These are phyloP conservation scores for Starmerella cellae DNA, from an alignment of 805 yeast genomes.

Conservation along the genomic window DNA sequence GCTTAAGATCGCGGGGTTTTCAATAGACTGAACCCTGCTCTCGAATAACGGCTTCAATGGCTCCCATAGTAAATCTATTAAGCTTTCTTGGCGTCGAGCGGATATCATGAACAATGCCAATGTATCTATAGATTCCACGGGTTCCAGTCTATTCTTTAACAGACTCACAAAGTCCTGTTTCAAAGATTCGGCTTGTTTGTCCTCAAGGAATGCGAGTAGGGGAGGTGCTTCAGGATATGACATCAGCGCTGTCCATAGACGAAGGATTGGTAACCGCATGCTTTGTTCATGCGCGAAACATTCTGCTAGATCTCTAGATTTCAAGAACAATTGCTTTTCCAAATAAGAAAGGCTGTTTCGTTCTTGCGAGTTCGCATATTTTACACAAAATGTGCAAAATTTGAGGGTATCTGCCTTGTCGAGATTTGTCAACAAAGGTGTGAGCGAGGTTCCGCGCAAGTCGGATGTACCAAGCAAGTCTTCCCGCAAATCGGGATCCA, in stretches of 20 bases:
- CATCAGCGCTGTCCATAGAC: constrained; percentile 22
- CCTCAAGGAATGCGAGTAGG: constrained; percentile 65
- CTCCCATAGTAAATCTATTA: constrained; percentile 25
- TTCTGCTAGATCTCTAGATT: constrained; percentile 43
- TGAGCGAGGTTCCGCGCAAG: constrained; percentile 22
- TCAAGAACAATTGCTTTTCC: constrained; percentile 46
- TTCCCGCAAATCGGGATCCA: constrained; percentile 27
- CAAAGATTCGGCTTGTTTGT: constrained; percentile 45
- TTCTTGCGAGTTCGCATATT: constrained; percentile 35
- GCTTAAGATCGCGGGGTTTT: constrained; percentile 6
- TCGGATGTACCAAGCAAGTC: constrained; percentile 18
- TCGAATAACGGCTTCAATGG: constrained; percentile 9
- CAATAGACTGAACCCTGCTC: constrained; percentile 4
- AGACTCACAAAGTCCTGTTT: constrained; percentile 49
- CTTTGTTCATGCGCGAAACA: constrained; percentile 40
- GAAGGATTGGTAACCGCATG: constrained; percentile 42
- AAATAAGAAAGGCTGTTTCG: constrained; percentile 37
- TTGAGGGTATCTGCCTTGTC: constrained; percentile 37
- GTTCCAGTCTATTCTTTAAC: constrained; percentile 36
- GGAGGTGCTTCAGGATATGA: constrained; percentile 49
- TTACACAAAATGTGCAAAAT: constrained; percentile 33
- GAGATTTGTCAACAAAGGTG: constrained; percentile 42
- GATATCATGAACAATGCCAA: constrained; percentile 13
- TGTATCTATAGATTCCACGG: constrained; percentile 7
- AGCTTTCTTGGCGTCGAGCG: constrained; percentile 28